These are phyloP conservation scores for Metschnikowia hibisci DNA, from an alignment of 805 yeast species.

Conservation along the genomic window DNA sequence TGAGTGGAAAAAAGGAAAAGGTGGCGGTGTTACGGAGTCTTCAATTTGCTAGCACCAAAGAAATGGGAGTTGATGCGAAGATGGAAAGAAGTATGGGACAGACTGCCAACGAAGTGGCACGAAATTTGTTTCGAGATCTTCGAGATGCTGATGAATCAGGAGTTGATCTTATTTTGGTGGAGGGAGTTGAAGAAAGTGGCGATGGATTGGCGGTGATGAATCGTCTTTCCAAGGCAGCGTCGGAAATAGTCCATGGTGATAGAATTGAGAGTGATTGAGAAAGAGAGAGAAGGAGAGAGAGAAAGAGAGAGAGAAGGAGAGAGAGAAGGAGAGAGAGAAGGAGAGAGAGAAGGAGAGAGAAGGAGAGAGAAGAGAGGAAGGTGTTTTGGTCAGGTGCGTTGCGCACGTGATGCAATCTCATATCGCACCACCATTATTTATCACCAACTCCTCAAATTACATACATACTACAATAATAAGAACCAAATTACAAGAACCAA, in stretches of 20 bases:
- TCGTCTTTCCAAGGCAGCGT: constrained; percentile 79
- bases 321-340: neutral
- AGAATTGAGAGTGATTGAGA: neutral
- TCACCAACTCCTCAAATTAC: too few species aligned
- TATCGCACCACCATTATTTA: neutral
- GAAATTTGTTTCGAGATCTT: constrained; percentile 65
- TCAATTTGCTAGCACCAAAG: constrained; percentile 26
- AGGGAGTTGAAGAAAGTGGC: constrained; percentile 68
- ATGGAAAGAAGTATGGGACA: constrained; percentile 41
- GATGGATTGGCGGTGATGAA: constrained; percentile 97
- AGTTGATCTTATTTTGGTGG: constrained; percentile 75
- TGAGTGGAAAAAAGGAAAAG: constrained; percentile 22
- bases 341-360: neutral
- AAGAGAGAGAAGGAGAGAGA: neutral
- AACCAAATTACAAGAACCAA: too few species aligned
- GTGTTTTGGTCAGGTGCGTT: neutral
- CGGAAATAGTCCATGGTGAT: constrained; percentile 33
- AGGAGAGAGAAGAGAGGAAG: neutral
- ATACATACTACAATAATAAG: too few species aligned
- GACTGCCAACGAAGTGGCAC: constrained; percentile 60
- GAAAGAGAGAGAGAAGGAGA: neutral
- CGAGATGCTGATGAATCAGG: constrained; percentile 70
- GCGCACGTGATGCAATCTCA: neutral
- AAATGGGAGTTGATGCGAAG: constrained; percentile 13
- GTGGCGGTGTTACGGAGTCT: constrained; percentile 52